These are phyloP conservation scores for Malassezia sp. DNA, from an alignment of 1,284 basidiomycete species.

Conservation along the genomic window DNA sequence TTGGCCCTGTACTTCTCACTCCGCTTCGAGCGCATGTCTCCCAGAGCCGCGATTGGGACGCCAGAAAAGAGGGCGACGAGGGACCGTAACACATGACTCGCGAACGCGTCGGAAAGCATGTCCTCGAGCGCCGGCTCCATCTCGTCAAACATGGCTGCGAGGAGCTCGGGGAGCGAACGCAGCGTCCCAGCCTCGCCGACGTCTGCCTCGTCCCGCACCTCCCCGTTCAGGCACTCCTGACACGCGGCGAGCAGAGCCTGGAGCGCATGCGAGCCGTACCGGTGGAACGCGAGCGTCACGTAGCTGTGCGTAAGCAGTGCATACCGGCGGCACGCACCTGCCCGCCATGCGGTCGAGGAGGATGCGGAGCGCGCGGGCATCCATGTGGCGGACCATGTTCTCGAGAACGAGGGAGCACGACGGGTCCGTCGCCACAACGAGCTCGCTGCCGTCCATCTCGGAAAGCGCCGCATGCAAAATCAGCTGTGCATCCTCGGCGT, in stretches of 20 bases:
- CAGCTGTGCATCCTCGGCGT: slow-evolving; percentile 24
- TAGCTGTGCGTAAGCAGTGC: slow-evolving; percentile 11
- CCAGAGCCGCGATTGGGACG: slow-evolving; percentile 18
- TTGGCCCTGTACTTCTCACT: slow-evolving; percentile 37
- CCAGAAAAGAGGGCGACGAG: slow-evolving; percentile 24
- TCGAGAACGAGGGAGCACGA: slow-evolving; percentile 40
- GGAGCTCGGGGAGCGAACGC: slow-evolving; percentile 7
- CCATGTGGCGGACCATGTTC: slow-evolving; percentile 24
- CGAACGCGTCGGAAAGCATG: slow-evolving; percentile 10
- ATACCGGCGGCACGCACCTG: slow-evolving; percentile 21
- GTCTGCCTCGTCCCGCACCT: neutral
- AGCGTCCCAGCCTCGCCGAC: neutral
- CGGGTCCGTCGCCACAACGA: slow-evolving; percentile 37
- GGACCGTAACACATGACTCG: slow-evolving; percentile 9
- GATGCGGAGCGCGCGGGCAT: slow-evolving; percentile 30
- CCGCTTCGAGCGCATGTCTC: slow-evolving; percentile 23
- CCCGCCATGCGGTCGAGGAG: slow-evolving; percentile 39
- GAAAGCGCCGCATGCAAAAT: slow-evolving; percentile 37
- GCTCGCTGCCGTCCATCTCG: slow-evolving; percentile 40
- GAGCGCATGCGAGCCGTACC: slow-evolving; percentile 44
- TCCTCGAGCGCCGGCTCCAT: slow-evolving; percentile 3
- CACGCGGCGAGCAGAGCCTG: slow-evolving; percentile 24
- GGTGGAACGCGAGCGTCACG: slow-evolving; percentile 25
- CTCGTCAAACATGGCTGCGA: slow-evolving; percentile 10
- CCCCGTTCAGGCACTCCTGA: neutral